phyloP scores from a whole-genome alignment of 768 basidiomycete genomes.

The Mycena albidolilacea region DNA sequence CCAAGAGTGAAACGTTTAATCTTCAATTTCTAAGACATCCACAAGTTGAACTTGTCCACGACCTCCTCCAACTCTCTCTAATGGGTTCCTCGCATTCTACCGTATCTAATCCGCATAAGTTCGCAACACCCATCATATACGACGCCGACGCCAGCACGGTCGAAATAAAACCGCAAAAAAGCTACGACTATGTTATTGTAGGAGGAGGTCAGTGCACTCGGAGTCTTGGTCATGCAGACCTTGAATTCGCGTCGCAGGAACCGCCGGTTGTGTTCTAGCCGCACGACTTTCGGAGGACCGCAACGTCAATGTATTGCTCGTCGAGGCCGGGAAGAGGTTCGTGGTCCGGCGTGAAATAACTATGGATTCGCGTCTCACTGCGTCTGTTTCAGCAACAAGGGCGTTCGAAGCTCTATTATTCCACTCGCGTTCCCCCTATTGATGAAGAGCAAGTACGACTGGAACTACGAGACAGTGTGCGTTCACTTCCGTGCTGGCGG shows the following conservation, averaged over 20 bases:
- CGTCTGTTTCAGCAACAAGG: conserved; percentile 1
- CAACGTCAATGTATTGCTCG: background rate
- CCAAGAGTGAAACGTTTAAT: background rate
- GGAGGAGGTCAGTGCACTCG: background rate
- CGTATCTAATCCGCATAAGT: background rate
- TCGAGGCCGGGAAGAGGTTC: conserved; percentile 4
- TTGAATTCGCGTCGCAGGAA: conserved; percentile 2
- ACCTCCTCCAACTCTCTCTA: too few species aligned
- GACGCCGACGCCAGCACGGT: background rate
- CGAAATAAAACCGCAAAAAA: background rate
- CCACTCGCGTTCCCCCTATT: background rate
- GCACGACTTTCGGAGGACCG: background rate
- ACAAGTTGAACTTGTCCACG: too few species aligned
- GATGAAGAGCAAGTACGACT: conserved; percentile 15
- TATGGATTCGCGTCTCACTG: background rate
- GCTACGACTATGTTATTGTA: conserved; percentile 5
- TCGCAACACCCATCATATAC: background rate
- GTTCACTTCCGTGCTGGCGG: background rate
- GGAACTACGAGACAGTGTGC: conserved; percentile 2
- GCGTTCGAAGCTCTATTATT: conserved; percentile 3
- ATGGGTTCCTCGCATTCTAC: conserved; percentile 2
- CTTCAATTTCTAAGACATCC: background rate
- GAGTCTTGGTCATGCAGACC: background rate
- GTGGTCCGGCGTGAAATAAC: background rate
- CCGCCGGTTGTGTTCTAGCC: background rate